A percentile compares a stretch with the other conserved stretches of the same genome.
These are phyloP conservation scores for Cytospora schulzeri DNA, from an alignment of 2,329 filamentous ascomycete species.

Conservation along the genomic window DNA sequence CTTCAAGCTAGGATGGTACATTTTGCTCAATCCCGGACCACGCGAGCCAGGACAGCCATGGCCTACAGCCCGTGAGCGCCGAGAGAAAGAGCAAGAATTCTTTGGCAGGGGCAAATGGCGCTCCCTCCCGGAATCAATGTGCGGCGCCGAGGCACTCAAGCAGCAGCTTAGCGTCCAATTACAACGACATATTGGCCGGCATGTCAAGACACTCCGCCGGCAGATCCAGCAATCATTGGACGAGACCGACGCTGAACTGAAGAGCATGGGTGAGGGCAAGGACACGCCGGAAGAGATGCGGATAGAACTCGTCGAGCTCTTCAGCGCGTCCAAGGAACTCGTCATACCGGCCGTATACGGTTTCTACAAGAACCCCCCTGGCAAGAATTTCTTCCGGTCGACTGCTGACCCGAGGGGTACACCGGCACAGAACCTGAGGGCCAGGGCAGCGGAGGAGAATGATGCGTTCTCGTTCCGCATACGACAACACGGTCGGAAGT, in stretches of 20 bases:
- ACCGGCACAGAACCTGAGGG: constrained; percentile 53
- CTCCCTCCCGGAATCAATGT: constrained; percentile 49
- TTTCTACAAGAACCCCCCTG: constrained; percentile 58
- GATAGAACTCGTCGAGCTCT: constrained; percentile 55
- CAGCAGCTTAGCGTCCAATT: constrained; percentile 53
- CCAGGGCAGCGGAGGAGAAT: constrained; percentile 54
- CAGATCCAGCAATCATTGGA: constrained; percentile 55
- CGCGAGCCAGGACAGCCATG: constrained; percentile 47
- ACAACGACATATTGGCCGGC: constrained; percentile 54
- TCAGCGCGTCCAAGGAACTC: constrained; percentile 55
- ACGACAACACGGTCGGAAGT: constrained; percentile 52
- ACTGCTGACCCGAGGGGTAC: constrained; percentile 53
- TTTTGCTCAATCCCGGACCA: constrained; percentile 52
- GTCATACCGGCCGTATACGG: constrained; percentile 56
- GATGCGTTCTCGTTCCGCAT: constrained; percentile 52
- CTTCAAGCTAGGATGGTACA: constrained; percentile 55
- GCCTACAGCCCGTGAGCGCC: constrained; percentile 46
- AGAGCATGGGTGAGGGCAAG: constrained; percentile 52
- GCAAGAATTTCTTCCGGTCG: constrained; percentile 53
- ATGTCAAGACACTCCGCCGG: constrained; percentile 52
- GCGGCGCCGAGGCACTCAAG: constrained; percentile 49
- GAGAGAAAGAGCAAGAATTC: constrained; percentile 49
- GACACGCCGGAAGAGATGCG: constrained; percentile 57
- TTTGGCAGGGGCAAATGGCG: constrained; percentile 53
- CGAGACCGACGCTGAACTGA: constrained; percentile 51